phyloP scores from a whole-genome alignment of 2,329 filamentous ascomycete genomes.

The Verticillium zaregamsianum region DNA sequence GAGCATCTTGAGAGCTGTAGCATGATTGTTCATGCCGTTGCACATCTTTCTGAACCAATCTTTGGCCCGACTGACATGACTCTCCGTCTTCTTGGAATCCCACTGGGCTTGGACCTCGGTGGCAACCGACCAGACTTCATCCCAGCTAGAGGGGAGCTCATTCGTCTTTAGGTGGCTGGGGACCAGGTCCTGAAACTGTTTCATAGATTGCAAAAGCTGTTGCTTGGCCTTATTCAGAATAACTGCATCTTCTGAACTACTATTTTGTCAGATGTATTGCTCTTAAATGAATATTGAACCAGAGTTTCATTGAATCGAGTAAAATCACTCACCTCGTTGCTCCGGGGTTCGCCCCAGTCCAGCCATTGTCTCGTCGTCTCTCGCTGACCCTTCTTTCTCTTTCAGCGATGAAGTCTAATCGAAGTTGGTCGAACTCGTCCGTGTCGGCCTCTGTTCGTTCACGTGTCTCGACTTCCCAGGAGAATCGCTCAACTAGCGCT shows the following conservation, averaged over 20 bases:
- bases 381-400: background rate
- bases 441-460: background rate
- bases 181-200: conserved; percentile 6
- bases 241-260: conserved; percentile 2
- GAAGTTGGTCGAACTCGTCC: conserved; percentile 6
- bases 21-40: conserved; percentile 13
- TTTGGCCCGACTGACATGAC: conserved; percentile 4
- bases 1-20: conserved; percentile 11
- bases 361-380: background rate
- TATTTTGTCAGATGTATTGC: no score
- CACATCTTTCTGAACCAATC: conserved; percentile 10
- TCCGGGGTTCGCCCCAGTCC: background rate
- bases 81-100: conserved; percentile 6
- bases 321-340: no score
- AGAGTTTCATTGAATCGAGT: no score
- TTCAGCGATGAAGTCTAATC: conserved; percentile 1
- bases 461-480: conserved; percentile 8
- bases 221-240: conserved; percentile 4
- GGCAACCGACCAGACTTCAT: conserved; percentile 2
- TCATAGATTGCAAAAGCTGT: conserved; percentile 7
- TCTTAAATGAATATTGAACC: no score
- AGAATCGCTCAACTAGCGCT: conserved; percentile 7
- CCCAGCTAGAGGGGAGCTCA: conserved; percentile 3
- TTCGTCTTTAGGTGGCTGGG: background rate
- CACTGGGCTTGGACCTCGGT: conserved; percentile 5